These are phyloP conservation scores for Hamamelis virginiana DNA, from an alignment of 164 flowering plant genomes.

Conservation along the genomic window DNA sequence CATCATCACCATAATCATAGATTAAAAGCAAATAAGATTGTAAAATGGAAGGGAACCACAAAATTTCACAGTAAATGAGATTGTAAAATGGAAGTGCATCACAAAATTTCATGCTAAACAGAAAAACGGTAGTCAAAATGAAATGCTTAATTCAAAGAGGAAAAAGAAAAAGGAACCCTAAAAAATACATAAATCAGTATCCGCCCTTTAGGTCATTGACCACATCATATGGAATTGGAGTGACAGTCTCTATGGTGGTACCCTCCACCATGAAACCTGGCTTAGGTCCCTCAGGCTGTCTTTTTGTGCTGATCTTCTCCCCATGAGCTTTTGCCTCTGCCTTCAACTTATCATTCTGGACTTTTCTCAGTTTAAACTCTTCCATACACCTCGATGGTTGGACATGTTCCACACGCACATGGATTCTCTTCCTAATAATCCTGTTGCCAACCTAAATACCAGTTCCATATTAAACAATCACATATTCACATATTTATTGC, in stretches of 20 bases:
- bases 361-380: slow-evolving; percentile 50
- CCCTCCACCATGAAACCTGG: slow-evolving; percentile 41
- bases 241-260: slow-evolving; percentile 34
- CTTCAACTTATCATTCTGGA: slow-evolving; percentile 61
- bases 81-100: too few species aligned
- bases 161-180: too few species aligned
- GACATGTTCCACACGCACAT: slow-evolving; percentile 81
- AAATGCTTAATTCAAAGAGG: too few species aligned
- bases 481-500: not conserved
- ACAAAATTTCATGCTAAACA: too few species aligned
- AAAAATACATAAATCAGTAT: too few species aligned
- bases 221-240: slow-evolving; percentile 29
- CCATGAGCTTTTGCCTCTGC: slow-evolving; percentile 73
- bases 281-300: slow-evolving; percentile 35
- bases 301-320: slow-evolving; percentile 52
- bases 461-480: not conserved
- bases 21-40: too few species aligned
- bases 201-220: too few species aligned
- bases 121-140: too few species aligned
- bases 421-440: slow-evolving; percentile 74
- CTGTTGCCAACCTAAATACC: slow-evolving; percentile 56
- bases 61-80: too few species aligned
- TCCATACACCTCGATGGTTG: slow-evolving; percentile 71
- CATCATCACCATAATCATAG: too few species aligned
- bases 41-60: too few species aligned